A percentile compares a stretch with the other conserved stretches of the same genome.
Evolutionary conservation across 2,329 filamentous ascomycete species (phyloP).

Genomic region (Fusarium sp.): DNA sequence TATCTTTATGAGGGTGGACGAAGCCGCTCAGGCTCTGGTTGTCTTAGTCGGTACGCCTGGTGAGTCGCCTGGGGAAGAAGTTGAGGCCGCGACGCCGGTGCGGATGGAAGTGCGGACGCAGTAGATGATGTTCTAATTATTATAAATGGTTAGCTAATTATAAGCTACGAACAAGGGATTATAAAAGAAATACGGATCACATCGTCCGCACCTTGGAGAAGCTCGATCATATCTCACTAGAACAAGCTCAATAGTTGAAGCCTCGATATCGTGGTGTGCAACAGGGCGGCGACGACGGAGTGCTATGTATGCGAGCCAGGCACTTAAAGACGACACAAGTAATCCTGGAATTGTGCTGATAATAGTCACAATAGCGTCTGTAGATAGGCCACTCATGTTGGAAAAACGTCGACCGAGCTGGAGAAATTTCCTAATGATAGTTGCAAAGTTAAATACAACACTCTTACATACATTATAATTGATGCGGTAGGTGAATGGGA

Average conservation of each 20-base stretch:
- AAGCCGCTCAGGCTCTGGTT: no score
- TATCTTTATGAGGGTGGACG: accelerated
- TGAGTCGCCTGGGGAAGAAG: no score
- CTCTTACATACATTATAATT: no score
- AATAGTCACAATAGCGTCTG: not conserved
- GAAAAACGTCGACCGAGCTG: no score
- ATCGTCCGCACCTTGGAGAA: not conserved
- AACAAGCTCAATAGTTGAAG: not conserved
- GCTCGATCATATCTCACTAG: no score
- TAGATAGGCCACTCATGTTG: not conserved
- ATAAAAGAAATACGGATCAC: no score
- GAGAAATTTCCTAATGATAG: no score
- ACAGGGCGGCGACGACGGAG: not conserved
- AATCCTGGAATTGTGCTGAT: not conserved
- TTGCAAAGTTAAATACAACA: no score
- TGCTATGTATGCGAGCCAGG: slow-evolving; percentile 12
- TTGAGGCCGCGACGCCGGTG: no score
- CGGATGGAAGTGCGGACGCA: not conserved
- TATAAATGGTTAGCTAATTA: not conserved
- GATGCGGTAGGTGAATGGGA: no score
- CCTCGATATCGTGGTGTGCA: not conserved
- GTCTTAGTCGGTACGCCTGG: not conserved
- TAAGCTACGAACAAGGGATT: not conserved
- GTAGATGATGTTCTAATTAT: not conserved
- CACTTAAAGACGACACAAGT: not conserved